phyloP scores from a whole-genome alignment of 1,139 yeast species.

The Eremothecium gossypii region DNA sequence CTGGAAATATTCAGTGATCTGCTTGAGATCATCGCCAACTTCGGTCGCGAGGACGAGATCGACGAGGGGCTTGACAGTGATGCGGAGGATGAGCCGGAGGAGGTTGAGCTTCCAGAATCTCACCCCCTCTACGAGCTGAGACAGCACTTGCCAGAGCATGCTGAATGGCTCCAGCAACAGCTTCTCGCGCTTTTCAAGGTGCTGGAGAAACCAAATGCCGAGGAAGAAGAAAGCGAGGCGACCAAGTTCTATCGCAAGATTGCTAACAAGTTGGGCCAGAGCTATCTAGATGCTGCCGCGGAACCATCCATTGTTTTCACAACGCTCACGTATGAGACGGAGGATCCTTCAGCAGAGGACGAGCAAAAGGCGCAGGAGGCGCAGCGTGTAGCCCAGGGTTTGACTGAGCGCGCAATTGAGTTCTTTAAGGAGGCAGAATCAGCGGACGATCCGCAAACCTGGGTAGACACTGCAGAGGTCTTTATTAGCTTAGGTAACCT shows the following conservation, averaged over 20 bases:
- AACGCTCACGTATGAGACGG: constrained; percentile 47
- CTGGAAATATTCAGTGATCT: constrained; percentile 54
- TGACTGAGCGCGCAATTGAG: constrained; percentile 47
- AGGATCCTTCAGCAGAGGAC: constrained; percentile 34
- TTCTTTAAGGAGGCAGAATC: constrained; percentile 52
- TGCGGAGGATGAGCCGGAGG: constrained; percentile 34
- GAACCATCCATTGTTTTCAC: constrained; percentile 48
- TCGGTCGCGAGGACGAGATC: constrained; percentile 42
- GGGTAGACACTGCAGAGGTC: constrained; percentile 83
- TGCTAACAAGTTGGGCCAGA: constrained; percentile 48
- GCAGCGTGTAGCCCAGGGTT: constrained; percentile 41
- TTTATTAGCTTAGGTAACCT: constrained; percentile 70
- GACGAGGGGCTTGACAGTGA: constrained; percentile 47
- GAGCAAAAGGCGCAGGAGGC: constrained; percentile 35
- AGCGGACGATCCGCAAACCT: constrained; percentile 66
- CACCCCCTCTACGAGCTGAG: constrained; percentile 49
- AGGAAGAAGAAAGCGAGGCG: constrained; percentile 16
- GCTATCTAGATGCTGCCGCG: constrained; percentile 56
- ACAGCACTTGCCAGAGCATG: constrained; percentile 28
- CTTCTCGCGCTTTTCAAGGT: constrained; percentile 34
- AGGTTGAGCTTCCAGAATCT: constrained; percentile 34
- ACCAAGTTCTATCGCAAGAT: constrained; percentile 33
- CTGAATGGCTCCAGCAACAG: constrained; percentile 51
- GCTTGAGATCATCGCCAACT: constrained; percentile 55
- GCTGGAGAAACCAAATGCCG: constrained; percentile 25